Percentiles rank a stretch among this genome's conserved stretches.
Evolutionary conservation across 495 filamentous ascomycete genomes (phyloP).

Genomic region (Hypoxylon intermedium): DNA sequence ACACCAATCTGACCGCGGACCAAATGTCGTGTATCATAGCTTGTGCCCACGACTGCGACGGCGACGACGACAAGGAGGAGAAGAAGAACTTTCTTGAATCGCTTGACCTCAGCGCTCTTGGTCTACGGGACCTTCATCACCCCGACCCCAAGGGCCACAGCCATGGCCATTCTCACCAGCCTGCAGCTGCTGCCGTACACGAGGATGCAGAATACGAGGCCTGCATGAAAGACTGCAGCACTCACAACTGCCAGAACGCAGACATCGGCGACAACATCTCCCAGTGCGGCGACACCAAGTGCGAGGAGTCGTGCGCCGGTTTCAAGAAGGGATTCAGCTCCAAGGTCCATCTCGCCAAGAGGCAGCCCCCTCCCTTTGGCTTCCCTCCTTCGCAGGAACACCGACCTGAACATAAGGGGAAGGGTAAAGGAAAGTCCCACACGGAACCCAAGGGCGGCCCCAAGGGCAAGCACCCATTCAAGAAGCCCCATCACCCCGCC

Average conservation of each 20-base stretch:
- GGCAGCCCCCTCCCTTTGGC: not conserved
- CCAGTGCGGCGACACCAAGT: constrained; percentile 12
- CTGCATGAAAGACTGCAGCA: constrained; percentile 13
- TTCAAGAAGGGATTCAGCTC: not conserved
- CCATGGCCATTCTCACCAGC: not conserved
- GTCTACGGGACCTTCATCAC: not conserved
- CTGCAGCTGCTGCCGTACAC: not conserved
- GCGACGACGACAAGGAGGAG: constrained; percentile 17
- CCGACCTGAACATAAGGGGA: no score
- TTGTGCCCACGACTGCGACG: constrained; percentile 14
- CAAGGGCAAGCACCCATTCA: not conserved
- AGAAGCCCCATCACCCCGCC: not conserved
- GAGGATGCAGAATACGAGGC: constrained; percentile 9
- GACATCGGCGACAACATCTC: constrained; percentile 1
- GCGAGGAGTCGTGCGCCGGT: constrained; percentile 1
- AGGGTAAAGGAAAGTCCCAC: no score
- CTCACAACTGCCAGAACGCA: constrained; percentile 23
- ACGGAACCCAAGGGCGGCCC: no score
- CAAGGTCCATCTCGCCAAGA: not conserved
- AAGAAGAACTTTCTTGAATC: not conserved
- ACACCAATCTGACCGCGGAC: not conserved
- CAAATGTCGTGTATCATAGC: constrained; percentile 18
- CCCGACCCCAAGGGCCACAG: not conserved
- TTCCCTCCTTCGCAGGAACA: no score
- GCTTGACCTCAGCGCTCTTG: not conserved